These are phyloP conservation scores for Populus alba DNA, from an alignment of 345 rosid species.

Conservation along the genomic window DNA sequence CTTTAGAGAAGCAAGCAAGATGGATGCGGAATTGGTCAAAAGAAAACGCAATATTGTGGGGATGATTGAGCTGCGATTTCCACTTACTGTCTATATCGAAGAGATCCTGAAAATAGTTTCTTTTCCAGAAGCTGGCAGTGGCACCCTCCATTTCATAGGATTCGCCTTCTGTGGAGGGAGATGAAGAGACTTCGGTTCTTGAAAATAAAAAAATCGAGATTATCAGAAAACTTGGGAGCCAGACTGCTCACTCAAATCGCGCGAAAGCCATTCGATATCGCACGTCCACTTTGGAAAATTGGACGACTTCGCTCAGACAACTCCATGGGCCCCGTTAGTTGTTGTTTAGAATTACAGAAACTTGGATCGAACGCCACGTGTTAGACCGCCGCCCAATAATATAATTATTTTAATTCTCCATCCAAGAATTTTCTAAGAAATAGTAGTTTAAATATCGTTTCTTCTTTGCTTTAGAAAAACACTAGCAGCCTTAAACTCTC, in stretches of 20 bases:
- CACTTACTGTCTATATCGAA: not conserved
- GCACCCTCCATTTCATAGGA: not conserved
- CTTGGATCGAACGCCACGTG: not conserved
- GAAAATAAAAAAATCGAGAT: not conserved
- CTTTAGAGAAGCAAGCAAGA: not conserved
- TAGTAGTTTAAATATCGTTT: no score
- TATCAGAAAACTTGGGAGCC: not conserved
- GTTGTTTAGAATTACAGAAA: not conserved
- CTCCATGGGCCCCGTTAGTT: not conserved
- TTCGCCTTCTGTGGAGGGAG: not conserved
- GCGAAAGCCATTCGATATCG: not conserved
- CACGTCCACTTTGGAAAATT: not conserved
- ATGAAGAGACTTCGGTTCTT: not conserved
- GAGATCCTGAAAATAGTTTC: accelerated
- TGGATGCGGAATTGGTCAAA: not conserved
- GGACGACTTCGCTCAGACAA: not conserved
- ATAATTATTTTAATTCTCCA: no score
- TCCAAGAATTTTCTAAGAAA: no score
- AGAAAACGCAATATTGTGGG: not conserved
- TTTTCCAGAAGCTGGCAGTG: not conserved
- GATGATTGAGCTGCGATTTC: not conserved
- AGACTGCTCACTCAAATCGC: not conserved
- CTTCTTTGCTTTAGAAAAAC: no score
- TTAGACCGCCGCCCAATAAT: not conserved
- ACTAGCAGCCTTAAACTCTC: no score